Conservation (phyloP, 306 rosid species). For the Vigna radiata region DNA sequence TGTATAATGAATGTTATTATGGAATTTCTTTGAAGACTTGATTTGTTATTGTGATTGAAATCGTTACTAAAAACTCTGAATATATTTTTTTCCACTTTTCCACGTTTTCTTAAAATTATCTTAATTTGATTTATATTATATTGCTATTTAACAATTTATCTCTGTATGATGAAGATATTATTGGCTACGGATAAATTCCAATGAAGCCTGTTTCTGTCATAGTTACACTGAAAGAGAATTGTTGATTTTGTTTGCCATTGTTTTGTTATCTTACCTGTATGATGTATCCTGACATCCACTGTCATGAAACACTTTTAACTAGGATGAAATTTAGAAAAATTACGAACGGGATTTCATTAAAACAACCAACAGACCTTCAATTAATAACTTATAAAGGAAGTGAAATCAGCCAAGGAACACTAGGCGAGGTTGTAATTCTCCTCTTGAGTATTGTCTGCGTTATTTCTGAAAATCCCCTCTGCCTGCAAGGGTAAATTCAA, state of each 20-base stretch:
- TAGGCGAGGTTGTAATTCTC: slow-evolving; percentile 59
- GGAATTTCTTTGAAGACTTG: not conserved
- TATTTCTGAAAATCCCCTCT: slow-evolving; percentile 92
- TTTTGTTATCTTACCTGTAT: too few relatives aligned
- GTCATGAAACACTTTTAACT: too few relatives aligned
- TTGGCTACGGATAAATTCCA: slow-evolving; percentile 63
- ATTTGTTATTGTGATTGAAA: not conserved
- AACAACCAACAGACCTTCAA: too few relatives aligned
- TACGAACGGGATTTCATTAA: too few relatives aligned
- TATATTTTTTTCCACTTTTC: not conserved
- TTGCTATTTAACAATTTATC: slow-evolving; percentile 20
- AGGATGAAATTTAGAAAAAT: too few relatives aligned
- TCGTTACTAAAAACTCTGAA: not conserved
- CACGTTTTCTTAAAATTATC: not conserved
- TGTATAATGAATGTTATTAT: not conserved
- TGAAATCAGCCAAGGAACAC: too few relatives aligned
- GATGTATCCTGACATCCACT: too few relatives aligned
- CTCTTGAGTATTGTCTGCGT: slow-evolving; percentile 82
- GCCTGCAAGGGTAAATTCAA: slow-evolving; percentile 59
- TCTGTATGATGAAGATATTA: slow-evolving; percentile 60
- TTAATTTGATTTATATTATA: not conserved
- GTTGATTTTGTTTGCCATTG: not conserved
- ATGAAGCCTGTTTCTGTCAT: slow-evolving; percentile 65
- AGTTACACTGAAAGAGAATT: slow-evolving; percentile 74
- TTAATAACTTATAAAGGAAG: too few relatives aligned